A percentile compares a stretch with the other conserved stretches of the same genome.
These are phyloP conservation scores for Hyaloscypha finlandica DNA, from an alignment of 495 filamentous ascomycete species.

Conservation along the genomic window DNA sequence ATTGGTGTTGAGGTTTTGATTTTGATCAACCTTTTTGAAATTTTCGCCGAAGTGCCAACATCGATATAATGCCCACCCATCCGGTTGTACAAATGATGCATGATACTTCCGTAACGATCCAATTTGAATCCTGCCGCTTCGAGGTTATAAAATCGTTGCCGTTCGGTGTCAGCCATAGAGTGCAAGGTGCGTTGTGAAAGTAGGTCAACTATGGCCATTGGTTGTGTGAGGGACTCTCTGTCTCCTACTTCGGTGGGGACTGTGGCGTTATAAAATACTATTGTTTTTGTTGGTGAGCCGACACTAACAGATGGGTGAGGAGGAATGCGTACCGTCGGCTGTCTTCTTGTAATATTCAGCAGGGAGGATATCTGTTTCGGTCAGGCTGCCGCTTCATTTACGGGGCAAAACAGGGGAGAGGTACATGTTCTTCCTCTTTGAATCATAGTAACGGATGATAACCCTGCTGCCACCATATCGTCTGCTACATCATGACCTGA, in stretches of 20 bases:
- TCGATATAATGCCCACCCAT: constrained; percentile 24
- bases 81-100: background rate
- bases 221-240: constrained; percentile 27
- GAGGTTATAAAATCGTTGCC: constrained; percentile 28
- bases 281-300: background rate
- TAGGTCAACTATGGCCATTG: constrained; percentile 29
- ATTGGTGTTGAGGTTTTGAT: constrained; percentile 14
- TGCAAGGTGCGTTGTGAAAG: constrained; percentile 13
- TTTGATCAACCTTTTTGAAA: constrained; percentile 21
- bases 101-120: constrained; percentile 14
- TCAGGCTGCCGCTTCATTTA: background rate
- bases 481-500: constrained; percentile 48
- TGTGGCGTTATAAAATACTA: constrained; percentile 35
- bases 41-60: constrained; percentile 17
- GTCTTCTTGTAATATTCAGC: constrained; percentile 28
- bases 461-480: constrained; percentile 42
- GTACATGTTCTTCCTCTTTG: constrained; percentile 40
- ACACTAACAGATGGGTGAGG: no score
- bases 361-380: constrained; percentile 34
- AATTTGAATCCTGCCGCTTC: constrained; percentile 18
- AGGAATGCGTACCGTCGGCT: constrained; percentile 8
- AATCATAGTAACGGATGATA: constrained; percentile 44
- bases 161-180: constrained; percentile 20
- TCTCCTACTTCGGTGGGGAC: constrained; percentile 37
- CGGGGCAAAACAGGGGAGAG: background rate